Conservation (phyloP, 2,329 filamentous ascomycete genomes). For the Botrytis medusae region DNA sequence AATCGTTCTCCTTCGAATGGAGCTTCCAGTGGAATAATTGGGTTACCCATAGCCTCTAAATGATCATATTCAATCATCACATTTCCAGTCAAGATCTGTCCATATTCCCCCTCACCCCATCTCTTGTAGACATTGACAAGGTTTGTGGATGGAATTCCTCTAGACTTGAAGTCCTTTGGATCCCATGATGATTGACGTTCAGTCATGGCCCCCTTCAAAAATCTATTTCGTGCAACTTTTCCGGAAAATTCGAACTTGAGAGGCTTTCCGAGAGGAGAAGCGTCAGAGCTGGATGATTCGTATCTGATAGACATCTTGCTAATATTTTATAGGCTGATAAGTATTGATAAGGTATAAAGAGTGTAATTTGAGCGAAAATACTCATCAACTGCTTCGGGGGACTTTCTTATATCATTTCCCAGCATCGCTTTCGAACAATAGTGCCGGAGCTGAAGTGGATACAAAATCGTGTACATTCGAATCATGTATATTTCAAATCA, state of each 20-base stretch:
- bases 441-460: neutral
- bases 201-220: constrained; percentile 67
- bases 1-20: constrained; percentile 57
- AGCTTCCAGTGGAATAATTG: constrained; percentile 56
- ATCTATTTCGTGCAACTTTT: constrained; percentile 60
- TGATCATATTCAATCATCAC: constrained; percentile 62
- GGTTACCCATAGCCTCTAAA: constrained; percentile 56
- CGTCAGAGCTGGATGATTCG: constrained; percentile 32
- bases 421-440: neutral
- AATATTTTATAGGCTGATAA: neutral
- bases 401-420: neutral
- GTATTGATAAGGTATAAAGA: neutral
- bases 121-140: constrained; percentile 57
- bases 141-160: constrained; percentile 54
- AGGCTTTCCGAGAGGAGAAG: constrained; percentile 46
- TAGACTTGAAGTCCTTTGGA: constrained; percentile 48
- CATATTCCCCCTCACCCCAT: constrained; percentile 60
- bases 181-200: constrained; percentile 64
- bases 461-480: neutral
- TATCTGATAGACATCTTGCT: constrained; percentile 33
- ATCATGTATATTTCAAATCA: neutral
- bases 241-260: constrained; percentile 53
- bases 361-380: neutral
- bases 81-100: constrained; percentile 62
- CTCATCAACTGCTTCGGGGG: too few relatives aligned